Evolutionary conservation across 2,329 filamentous ascomycete genomes (phyloP).

Genomic region (Thelonectria discophora): DNA sequence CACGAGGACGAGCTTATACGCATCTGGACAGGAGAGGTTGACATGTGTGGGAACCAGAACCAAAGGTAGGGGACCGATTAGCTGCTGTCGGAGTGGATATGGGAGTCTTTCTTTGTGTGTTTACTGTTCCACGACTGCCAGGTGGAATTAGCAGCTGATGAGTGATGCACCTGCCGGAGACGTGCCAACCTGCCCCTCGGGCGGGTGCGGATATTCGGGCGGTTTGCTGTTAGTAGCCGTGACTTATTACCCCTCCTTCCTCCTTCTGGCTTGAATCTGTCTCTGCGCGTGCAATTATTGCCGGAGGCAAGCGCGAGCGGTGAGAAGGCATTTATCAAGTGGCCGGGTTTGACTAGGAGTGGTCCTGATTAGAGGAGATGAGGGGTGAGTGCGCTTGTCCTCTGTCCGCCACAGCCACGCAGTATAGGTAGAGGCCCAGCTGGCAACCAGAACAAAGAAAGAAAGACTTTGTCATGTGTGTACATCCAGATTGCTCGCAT

Average conservation of each 20-base stretch:
- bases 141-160: no score
- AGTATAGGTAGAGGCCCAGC: not conserved
- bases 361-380: constrained; percentile 40
- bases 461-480: not conserved
- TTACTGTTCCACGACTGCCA: no score
- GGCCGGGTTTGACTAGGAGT: constrained; percentile 33
- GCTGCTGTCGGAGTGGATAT: no score
- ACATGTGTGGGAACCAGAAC: not conserved
- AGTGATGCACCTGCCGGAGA: not conserved
- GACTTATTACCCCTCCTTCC: not conserved
- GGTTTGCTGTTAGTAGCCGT: not conserved
- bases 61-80: not conserved
- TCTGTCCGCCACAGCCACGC: constrained; percentile 20
- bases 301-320: constrained; percentile 34
- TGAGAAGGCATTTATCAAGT: constrained; percentile 31
- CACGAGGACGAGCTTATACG: constrained; percentile 1
- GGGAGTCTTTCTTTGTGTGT: no score
- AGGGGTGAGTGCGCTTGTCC: constrained; percentile 16
- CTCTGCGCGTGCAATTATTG: not conserved
- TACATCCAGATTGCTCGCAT: not conserved
- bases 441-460: not conserved
- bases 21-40: not conserved
- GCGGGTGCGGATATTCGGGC: not conserved
- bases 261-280: not conserved
- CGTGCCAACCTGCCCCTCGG: not conserved